Evolutionary conservation across 108 stramenopile species (phyloP), one percentile per base, ranked within the genome.

Genomic region (Cyclotella baltica): DNA sequence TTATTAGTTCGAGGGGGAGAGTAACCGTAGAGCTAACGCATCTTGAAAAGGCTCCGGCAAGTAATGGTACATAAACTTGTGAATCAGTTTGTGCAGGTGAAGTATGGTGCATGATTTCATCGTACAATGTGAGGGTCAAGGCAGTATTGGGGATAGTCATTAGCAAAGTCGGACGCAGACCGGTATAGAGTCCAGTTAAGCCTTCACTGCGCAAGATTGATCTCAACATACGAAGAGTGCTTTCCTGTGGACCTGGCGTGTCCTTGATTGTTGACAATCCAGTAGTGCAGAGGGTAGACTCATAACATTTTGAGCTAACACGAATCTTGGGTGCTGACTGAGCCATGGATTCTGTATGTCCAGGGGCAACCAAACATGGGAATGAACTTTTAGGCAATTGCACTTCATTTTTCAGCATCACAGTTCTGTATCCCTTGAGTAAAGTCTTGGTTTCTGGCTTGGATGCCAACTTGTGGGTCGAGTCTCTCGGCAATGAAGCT

Each of bases 1-100:
- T 85, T 30, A 94, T 73, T 8, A 97, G 85, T 76, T 99, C 98
- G 3, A 99, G 77, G 11, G 98, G 98, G 2, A 96, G 91, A n/a
- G 97, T 93, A 10, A 83, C 83, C 1, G 92, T 33, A 0, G 95
- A 89, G 11, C 94, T 90, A 15, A 97, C 28, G 1, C 92, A 57
- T 27, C 98, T 80, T 23, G 98, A 96, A 2, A 86, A 67, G 3
- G 88, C 73, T 4, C 98, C 98, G 19, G 90, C 86, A 3, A 93
- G 22, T 4, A 91, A 57, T 9, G 98, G 94, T 20, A 87, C 69
- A 51, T 77, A 76, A 8, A 55, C 51, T 50, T 30, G 63, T 27
- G 43, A 5, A 4, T 9, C 18, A 35, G 56, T 33, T 34, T 33
- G 27, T 18, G 13, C 56, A 63, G 71, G 25, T 30, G 37, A 8